These are phyloP conservation scores for Cyclospora cayetanensis DNA, from an alignment of 169 alveolate genomes.

Conservation along the genomic window DNA sequence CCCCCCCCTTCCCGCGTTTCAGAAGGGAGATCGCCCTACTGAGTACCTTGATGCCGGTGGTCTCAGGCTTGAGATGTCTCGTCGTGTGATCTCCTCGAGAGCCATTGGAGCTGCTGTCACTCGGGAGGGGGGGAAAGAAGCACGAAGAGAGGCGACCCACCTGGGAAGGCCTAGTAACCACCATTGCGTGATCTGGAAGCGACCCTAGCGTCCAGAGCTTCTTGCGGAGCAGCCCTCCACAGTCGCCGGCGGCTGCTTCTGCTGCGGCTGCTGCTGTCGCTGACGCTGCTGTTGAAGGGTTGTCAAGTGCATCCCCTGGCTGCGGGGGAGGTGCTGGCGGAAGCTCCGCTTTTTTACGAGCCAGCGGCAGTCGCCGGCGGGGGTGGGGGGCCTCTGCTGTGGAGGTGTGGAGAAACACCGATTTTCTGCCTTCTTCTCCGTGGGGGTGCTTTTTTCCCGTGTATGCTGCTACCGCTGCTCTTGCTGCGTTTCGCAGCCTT, in stretches of 20 bases:
- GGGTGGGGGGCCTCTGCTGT: too few relatives aligned
- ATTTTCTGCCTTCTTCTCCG: not conserved
- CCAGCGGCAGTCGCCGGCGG: too few relatives aligned
- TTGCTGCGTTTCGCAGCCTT: not conserved
- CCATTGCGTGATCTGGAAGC: not conserved
- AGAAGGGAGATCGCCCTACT: too few relatives aligned
- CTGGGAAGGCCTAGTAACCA: not conserved
- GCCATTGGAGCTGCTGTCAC: not conserved
- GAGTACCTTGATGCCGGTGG: not conserved
- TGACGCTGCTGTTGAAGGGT: too few relatives aligned
- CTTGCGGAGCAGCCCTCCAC: not conserved
- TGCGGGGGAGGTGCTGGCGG: too few relatives aligned
- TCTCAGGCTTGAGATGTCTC: not conserved
- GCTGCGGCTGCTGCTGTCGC: not conserved
- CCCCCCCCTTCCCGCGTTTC: not conserved
- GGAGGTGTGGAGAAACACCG: too few relatives aligned
- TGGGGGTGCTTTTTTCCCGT: not conserved
- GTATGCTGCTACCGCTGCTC: not conserved
- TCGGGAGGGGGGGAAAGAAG: not conserved
- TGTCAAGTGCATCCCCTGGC: too few relatives aligned
- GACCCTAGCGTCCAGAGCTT: slow-evolving; percentile 5
- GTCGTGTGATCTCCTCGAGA: not conserved
- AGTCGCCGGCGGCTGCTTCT: not conserved
- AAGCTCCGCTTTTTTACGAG: too few relatives aligned
- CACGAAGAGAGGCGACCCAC: not conserved